Conservation (phyloP, 208 protist genomes). For the Wallacemonas sp. region DNA sequence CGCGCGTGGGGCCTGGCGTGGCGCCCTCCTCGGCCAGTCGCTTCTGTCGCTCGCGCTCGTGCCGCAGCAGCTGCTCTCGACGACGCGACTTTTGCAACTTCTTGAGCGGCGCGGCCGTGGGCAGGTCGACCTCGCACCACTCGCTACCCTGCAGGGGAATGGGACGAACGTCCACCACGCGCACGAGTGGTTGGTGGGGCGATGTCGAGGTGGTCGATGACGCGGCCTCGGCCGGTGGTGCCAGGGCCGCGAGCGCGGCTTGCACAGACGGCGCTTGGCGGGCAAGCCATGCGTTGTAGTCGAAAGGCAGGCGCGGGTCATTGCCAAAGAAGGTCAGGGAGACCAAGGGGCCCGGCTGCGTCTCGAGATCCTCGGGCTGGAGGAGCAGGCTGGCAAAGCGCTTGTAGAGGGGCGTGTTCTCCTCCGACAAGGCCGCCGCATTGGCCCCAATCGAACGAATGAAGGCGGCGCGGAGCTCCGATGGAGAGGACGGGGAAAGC, state of each 20-base stretch:
- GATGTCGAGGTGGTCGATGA: background rate
- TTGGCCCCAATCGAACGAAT: constrained; percentile 13
- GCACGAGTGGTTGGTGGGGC: constrained; percentile 26
- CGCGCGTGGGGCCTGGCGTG: no score
- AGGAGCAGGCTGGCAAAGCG: background rate
- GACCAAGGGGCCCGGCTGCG: constrained; percentile 40
- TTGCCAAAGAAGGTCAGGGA: constrained; percentile 70
- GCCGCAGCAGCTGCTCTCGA: constrained; percentile 33
- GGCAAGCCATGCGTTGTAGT: constrained; percentile 44
- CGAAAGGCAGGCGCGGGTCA: constrained; percentile 38
- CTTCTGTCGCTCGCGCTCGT: constrained; percentile 22
- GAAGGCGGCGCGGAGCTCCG: background rate
- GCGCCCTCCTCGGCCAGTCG: constrained; percentile 2
- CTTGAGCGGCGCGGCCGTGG: constrained; percentile 45
- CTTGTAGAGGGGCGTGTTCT: background rate
- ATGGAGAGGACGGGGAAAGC: constrained; percentile 20
- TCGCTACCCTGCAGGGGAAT: constrained; percentile 49
- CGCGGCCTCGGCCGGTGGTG: background rate
- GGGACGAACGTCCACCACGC: constrained; percentile 45
- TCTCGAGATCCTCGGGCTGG: constrained; percentile 1
- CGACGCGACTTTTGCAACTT: constrained; percentile 5
- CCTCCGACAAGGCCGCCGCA: no score
- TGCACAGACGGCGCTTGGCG: constrained; percentile 25
- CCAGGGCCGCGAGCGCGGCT: constrained; percentile 27
- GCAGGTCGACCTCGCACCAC: constrained; percentile 51